Evolutionary conservation across 129 eudicot species (phyloP), one percentile per base, ranked within the genome.

Genomic region (Centella asiatica): DNA sequence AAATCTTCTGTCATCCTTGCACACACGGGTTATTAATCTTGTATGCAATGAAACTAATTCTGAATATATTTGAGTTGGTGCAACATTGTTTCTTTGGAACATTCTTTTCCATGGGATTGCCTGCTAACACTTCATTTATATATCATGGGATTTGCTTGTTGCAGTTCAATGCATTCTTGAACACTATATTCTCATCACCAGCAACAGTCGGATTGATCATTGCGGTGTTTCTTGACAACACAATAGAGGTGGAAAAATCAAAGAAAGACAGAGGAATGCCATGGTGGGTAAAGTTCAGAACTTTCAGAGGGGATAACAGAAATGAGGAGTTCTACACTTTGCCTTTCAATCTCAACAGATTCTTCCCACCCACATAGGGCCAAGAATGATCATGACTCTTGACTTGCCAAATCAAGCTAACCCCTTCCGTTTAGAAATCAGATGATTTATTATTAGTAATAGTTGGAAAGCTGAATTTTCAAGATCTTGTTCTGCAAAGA

Each of bases 221-320:
- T 2, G 85, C 90, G 0, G 90, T 83, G 2, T 83, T 83, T 51
- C 83, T 83, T 5, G 90, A 83, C 78, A 83, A 79, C 80, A 83
- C 90, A 44, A 46, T 83, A 33, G 90, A 83, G 17, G 90, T 73
- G 25, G 90, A 79, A 60, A 73, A 76, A 46, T 79, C 85, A 14
- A 79, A 79, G 80, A 79, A 72, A 74, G 90, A 83, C 46, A 66
- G 85, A n/a, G 90, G 90, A 24, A 83, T 83, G 90, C 90, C 90
- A 12, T 83, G 90, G 90, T 83, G 90, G 90, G 80, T 77, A 27
- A 83, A 83, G 77, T 83, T 83, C 69, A 66, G 90, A 64, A 83
- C 80, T 12, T 83, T 79, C 44, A 60, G 89, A 72, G 89, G 89
- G 12, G 89, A 83, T 34, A 83, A 76, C 68, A 57, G 89, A 25